phyloP scores from a whole-genome alignment of 139 green algal species.

The Dunaliella sp. region DNA sequence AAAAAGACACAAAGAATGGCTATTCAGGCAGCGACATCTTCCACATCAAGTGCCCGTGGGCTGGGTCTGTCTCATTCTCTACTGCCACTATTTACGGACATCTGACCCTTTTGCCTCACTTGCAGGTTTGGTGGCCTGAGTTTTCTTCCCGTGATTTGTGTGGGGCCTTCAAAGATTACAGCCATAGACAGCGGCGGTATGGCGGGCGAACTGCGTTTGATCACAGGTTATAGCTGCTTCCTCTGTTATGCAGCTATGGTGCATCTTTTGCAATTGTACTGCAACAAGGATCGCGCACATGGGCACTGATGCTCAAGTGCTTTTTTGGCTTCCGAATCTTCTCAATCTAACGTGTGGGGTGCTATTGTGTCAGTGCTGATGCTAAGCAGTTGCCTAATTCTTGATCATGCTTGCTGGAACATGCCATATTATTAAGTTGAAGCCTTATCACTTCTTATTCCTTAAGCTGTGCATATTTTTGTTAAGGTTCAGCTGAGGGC shows the following conservation, averaged over 20 bases:
- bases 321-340: not conserved
- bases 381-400: not conserved
- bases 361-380: not conserved
- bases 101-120: conserved; percentile 65
- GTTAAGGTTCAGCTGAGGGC: not conserved
- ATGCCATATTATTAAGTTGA: not conserved
- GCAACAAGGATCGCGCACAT: no score
- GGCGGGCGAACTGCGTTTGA: conserved; percentile 40
- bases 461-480: not conserved
- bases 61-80: not conserved
- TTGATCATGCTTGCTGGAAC: not conserved
- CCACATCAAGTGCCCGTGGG: not conserved
- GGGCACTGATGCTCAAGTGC: not conserved
- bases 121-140: conserved; percentile 63
- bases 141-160: conserved; percentile 56
- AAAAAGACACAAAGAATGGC: not conserved
- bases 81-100: conserved; percentile 27
- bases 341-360: not conserved
- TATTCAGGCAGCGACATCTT: not conserved
- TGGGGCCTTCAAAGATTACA: conserved; percentile 44
- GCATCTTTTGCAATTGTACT: no score
- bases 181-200: conserved; percentile 53
- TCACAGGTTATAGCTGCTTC: no score
- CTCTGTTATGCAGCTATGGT: no score
- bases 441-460: not conserved